These are phyloP conservation scores for Cladosporium sp. DNA, from an alignment of 2,329 filamentous ascomycete species.

Conservation along the genomic window DNA sequence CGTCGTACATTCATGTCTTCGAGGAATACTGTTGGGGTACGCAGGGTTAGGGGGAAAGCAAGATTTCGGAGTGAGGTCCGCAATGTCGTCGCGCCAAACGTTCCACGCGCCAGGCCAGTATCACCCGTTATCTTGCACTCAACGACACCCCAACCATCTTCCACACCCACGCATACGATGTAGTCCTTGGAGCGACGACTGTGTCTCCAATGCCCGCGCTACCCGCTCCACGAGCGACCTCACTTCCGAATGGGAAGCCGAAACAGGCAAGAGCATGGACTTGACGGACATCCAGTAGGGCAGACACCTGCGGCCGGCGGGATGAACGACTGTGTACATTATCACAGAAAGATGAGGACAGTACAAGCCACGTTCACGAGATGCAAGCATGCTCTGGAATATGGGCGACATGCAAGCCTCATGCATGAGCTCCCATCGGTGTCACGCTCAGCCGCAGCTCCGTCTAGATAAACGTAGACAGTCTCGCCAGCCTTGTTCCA, in stretches of 20 bases:
- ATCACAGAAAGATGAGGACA: neutral
- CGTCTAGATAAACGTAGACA: neutral
- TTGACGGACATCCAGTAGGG: neutral
- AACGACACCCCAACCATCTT: neutral
- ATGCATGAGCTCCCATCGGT: neutral
- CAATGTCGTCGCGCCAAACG: neutral
- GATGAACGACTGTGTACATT: neutral
- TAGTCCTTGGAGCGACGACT: neutral
- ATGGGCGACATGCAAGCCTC: neutral
- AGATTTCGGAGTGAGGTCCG: neutral
- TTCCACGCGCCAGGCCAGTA: no score
- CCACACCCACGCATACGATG: no score
- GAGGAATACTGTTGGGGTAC: neutral
- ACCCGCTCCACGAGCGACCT: no score
- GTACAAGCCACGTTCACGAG: neutral
- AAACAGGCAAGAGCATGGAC: neutral
- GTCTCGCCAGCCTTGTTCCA: neutral
- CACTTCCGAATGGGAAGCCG: neutral
- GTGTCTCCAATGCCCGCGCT: no score
- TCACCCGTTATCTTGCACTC: neutral
- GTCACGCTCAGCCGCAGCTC: neutral
- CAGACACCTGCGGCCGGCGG: neutral
- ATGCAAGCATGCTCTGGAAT: neutral
- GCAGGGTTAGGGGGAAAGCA: neutral
- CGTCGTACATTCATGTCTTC: no score